A percentile compares a stretch with the other conserved stretches of the same genome.
Conservation (phyloP, 257 asterid species). For the Anisodus tanguticus region DNA sequence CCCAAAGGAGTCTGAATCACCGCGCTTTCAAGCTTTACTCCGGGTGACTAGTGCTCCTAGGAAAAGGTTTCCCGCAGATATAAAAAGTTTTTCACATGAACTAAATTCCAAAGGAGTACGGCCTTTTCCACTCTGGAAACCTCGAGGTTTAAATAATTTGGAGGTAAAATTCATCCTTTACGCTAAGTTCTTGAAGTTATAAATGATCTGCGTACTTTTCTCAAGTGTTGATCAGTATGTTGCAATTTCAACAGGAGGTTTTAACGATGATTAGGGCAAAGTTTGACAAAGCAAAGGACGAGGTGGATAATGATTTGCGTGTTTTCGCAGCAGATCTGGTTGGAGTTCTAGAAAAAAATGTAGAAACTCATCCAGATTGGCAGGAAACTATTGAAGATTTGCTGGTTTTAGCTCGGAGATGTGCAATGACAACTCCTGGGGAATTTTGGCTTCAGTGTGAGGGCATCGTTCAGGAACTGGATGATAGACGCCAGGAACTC, state of each 20-base stretch:
- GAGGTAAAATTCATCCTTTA: conserved; percentile 61
- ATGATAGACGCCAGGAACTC: conserved; percentile 97
- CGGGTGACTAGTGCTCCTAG: conserved; percentile 99
- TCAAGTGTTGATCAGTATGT: conserved; percentile 36
- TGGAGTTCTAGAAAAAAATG: conserved; percentile 89
- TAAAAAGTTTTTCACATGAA: conserved; percentile 97
- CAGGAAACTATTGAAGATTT: conserved; percentile 96
- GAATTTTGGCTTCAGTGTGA: conserved; percentile 99
- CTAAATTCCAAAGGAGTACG: conserved; percentile 96
- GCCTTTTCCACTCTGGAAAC: conserved; percentile 98
- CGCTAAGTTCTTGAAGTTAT: conserved; percentile 29
- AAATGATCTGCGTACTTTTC: conserved; percentile 33
- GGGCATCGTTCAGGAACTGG: conserved; percentile 97
- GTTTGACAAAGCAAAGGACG: conserved; percentile 99
- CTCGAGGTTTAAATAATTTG: conserved; percentile 84
- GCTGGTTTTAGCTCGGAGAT: conserved; percentile 85
- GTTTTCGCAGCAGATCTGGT: conserved; percentile 93
- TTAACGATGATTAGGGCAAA: conserved; percentile 83
- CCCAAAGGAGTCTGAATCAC: conserved; percentile 98
- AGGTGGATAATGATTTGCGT: conserved; percentile 94
- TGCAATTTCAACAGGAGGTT: conserved; percentile 71
- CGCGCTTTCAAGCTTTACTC: conserved; percentile 98
- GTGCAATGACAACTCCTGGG: conserved; percentile 95
- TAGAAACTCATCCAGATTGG: conserved; percentile 95
- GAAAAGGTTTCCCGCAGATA: conserved; percentile 93